A percentile compares a stretch with the other conserved stretches of the same genome.
Evolutionary conservation across 768 basidiomycete species (phyloP).

Genomic region (Tricholoma matsutake): DNA sequence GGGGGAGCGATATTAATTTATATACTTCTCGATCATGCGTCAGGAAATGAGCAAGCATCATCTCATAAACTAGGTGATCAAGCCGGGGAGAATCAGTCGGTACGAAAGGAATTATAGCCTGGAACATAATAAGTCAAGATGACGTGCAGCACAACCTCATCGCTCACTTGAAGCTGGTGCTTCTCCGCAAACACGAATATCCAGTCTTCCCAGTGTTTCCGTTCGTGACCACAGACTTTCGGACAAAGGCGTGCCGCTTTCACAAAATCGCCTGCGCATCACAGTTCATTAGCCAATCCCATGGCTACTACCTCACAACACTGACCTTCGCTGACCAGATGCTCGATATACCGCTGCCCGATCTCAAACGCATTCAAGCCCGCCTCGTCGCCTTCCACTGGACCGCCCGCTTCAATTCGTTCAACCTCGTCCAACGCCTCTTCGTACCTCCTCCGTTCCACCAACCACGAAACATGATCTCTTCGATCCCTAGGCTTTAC

Average conservation of each 20-base stretch:
- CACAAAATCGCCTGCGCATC: slow-evolving; percentile 44
- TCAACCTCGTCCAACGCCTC: slow-evolving; percentile 86
- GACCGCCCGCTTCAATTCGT: slow-evolving; percentile 46
- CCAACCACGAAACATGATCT: slow-evolving; percentile 91
- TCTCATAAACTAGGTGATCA: slow-evolving; percentile 86
- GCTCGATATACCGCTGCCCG: slow-evolving; percentile 82
- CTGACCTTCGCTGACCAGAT: slow-evolving; percentile 79
- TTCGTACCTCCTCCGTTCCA: slow-evolving; percentile 82
- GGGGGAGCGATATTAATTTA: background rate
- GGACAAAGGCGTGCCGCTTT: slow-evolving; percentile 83
- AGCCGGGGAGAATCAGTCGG: slow-evolving; percentile 82
- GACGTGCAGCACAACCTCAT: background rate
- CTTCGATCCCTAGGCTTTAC: slow-evolving; percentile 84
- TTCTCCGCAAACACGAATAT: slow-evolving; percentile 87
- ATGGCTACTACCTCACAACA: background rate
- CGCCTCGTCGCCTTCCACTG: slow-evolving; percentile 25
- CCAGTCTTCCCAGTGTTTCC: slow-evolving; percentile 92
- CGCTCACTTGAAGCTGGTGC: slow-evolving; percentile 65
- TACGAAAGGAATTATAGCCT: slow-evolving; percentile 88
- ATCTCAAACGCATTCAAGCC: slow-evolving; percentile 62
- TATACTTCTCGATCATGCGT: slow-evolving; percentile 70
- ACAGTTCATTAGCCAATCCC: background rate
- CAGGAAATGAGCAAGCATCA: slow-evolving; percentile 88
- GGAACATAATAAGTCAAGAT: slow-evolving; percentile 6
- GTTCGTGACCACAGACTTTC: slow-evolving; percentile 79